Percentiles rank a stretch among this genome's conserved stretches.
Conservation (phyloP, 805 yeast species). For the Yamadazyma sp. region DNA sequence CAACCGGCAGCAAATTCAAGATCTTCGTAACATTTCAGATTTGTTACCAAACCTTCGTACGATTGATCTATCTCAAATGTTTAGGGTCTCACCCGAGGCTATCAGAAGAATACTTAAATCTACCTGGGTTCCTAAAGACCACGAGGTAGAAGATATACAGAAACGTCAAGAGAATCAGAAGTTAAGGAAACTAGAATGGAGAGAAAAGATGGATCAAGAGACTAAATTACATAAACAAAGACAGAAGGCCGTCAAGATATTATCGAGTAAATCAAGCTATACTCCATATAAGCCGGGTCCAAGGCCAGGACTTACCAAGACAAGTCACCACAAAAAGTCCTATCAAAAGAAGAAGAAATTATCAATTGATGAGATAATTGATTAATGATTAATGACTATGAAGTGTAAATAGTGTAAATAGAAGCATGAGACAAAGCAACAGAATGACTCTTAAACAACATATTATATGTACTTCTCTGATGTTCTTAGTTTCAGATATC, state of each 20-base stretch:
- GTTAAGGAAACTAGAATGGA: slow-evolving; percentile 1
- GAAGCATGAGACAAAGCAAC: too few relatives aligned
- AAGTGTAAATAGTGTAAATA: neutral
- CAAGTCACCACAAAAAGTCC: too few relatives aligned
- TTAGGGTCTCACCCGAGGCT: slow-evolving; percentile 76
- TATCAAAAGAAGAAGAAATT: too few relatives aligned
- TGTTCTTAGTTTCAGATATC: too few relatives aligned
- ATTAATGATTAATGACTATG: too few relatives aligned
- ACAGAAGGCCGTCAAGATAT: neutral
- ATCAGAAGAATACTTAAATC: slow-evolving; percentile 75
- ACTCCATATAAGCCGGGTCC: too few relatives aligned
- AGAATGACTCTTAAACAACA: too few relatives aligned
- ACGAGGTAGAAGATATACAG: slow-evolving; percentile 45
- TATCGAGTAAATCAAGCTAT: neutral
- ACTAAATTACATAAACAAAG: too few relatives aligned
- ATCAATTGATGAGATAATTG: neutral
- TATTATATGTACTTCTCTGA: too few relatives aligned
- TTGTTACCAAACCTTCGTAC: slow-evolving; percentile 61
- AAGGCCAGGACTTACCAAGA: too few relatives aligned
- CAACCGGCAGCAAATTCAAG: slow-evolving; percentile 66
- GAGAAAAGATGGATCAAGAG: neutral
- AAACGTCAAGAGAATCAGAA: slow-evolving; percentile 47
- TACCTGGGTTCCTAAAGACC: slow-evolving; percentile 65
- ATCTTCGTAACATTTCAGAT: slow-evolving; percentile 53
- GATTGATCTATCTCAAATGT: slow-evolving; percentile 57